These are phyloP conservation scores for Lepidopterella palustris DNA, from an alignment of 495 filamentous ascomycete genomes.

Conservation along the genomic window DNA sequence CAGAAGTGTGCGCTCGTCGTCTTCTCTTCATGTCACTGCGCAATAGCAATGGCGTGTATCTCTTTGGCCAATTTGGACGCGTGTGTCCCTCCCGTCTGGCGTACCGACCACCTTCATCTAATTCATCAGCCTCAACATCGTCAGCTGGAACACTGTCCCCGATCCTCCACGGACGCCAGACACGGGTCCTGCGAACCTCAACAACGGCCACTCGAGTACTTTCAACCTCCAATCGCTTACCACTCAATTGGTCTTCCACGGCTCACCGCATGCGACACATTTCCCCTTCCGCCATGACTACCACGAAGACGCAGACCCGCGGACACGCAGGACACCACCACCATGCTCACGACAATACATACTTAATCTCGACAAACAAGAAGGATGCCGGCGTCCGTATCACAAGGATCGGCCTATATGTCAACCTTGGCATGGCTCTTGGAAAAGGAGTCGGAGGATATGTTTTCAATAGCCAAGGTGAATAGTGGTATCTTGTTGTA, in stretches of 20 bases:
- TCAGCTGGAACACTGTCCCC: background rate
- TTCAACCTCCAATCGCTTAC: background rate
- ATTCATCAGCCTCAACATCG: background rate
- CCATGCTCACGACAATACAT: conserved; percentile 80
- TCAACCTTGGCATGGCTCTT: conserved; percentile 90
- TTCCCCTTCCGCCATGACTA: conserved; percentile 26
- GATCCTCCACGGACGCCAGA: conserved; percentile 8
- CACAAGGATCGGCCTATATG: conserved; percentile 82
- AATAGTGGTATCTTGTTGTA: background rate
- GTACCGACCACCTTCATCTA: conserved; percentile 25
- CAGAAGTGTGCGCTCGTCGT: conserved; percentile 1
- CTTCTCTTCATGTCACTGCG: conserved; percentile 20
- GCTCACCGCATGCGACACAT: conserved; percentile 25
- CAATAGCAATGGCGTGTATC: conserved; percentile 20
- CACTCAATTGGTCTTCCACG: conserved; percentile 24
- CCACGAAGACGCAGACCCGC: conserved; percentile 42
- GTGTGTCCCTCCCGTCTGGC: conserved; percentile 2
- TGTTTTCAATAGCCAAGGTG: conserved; percentile 77
- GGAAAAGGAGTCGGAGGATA: conserved; percentile 89
- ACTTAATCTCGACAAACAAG: conserved; percentile 81
- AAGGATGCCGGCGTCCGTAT: conserved; percentile 92
- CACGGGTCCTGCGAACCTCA: conserved; percentile 20
- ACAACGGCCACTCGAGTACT: background rate
- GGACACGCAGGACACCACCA: conserved; percentile 49
- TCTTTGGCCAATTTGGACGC: conserved; percentile 24